phyloP scores from a whole-genome alignment of 176 grass and related monocot species.

The Thalia dealbata region DNA sequence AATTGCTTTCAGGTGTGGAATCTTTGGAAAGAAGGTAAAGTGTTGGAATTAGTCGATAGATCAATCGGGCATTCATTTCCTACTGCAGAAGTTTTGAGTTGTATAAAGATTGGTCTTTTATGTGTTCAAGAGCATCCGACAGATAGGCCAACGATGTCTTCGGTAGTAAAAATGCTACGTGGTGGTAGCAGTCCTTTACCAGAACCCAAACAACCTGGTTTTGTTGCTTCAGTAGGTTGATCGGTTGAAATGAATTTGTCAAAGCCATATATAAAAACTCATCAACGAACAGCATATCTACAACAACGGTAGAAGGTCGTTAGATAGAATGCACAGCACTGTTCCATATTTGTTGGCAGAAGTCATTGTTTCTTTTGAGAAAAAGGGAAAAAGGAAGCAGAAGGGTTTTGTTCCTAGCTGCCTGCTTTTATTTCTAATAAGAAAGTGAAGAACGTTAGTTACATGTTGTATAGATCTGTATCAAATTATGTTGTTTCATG shows the following conservation, averaged over 20 bases:
- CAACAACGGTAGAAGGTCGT: no score
- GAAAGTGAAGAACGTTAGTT: no score
- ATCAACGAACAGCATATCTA: no score
- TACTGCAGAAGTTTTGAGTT: not conserved
- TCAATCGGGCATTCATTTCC: not conserved
- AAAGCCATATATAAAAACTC: no score
- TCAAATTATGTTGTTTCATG: no score
- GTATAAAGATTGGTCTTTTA: not conserved
- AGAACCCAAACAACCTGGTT: not conserved
- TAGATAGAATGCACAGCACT: no score
- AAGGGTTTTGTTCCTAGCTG: no score
- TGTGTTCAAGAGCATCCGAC: not conserved
- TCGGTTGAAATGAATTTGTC: not conserved
- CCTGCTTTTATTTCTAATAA: no score
- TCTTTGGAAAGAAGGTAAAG: conserved; percentile 3
- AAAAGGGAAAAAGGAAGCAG: no score
- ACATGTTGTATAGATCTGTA: no score
- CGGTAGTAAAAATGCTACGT: not conserved
- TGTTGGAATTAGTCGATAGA: not conserved
- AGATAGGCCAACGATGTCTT: not conserved
- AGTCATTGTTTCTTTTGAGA: no score
- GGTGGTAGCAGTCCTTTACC: not conserved
- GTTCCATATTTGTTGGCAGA: no score
- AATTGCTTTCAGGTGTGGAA: not conserved
- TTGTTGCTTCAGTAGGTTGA: not conserved